Base-by-base conservation (phyloP, 768 basidiomycete species). In the Boletus patriciae region DNA sequence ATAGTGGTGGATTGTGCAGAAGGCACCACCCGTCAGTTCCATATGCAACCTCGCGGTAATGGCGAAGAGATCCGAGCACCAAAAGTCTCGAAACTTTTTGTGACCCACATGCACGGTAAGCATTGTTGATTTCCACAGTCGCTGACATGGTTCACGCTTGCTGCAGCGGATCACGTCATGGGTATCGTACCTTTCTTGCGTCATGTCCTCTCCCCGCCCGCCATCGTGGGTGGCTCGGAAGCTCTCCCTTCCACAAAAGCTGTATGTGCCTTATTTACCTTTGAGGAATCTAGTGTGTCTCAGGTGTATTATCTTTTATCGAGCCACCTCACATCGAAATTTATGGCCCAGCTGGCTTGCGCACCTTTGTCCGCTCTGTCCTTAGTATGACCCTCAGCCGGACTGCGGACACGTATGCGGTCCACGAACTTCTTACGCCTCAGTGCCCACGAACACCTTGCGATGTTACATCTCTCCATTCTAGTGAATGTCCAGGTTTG, bases 1-100 rank as follows among this genome's bases (percentile, higher is more conserved):
- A 27, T 63, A 90, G 89, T 92, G 86, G 79, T 92, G 21, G 90
- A 92, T 68, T 90, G 90, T 71, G 90, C 88, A 15, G 89, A 92
- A 71, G 91, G 91, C 36, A 91, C 90, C 13, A 73, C 81, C 15
- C 77, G 87, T 27, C 90, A 92, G 66, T 85, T 92, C 60, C 71
- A 75, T 18, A 70, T 74, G 6, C 85, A 88, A 55, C 83, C 84
- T n/a, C 63, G 59, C 46, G 52, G 62, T 33, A 57, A 63, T 62
- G 59, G 59, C 41, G 52, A 70, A 59, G 46, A 62, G 65, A 40
- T 84, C 53, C 78, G 76, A 63, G 64, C 78, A 18, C 76, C 67
- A 36, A 81, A 74, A 55, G 76, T 93, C 29, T 71, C 73, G 3
- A 90, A 87, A 65, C 80, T 94, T 43, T 92, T 94, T 69, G 77